Percentiles rank a stretch among this genome's conserved stretches.
Evolutionary conservation across 805 yeast species (phyloP).

Genomic region (Metschnikowia kofuensis): DNA sequence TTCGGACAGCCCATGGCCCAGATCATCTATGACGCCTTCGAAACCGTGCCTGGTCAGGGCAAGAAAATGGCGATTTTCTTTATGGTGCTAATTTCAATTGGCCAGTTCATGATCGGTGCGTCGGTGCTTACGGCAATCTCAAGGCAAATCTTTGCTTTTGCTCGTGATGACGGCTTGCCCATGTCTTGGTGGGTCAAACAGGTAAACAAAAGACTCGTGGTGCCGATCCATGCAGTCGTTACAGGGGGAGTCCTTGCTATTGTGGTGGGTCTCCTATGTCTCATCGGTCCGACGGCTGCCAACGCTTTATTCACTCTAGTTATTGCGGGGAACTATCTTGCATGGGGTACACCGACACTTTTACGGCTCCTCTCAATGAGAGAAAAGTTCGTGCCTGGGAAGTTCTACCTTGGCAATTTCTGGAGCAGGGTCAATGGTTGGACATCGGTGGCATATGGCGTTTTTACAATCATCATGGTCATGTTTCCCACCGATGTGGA

Average conservation of each 20-base stretch:
- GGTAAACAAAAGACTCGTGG: slow-evolving; percentile 52
- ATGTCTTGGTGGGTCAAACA: slow-evolving; percentile 46
- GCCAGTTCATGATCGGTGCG: slow-evolving; percentile 65
- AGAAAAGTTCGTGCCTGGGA: slow-evolving; percentile 56
- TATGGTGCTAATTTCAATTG: slow-evolving; percentile 52
- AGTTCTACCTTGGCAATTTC: slow-evolving; percentile 33
- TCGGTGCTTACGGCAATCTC: slow-evolving; percentile 61
- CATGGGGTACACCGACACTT: slow-evolving; percentile 59
- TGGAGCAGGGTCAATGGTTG: slow-evolving; percentile 43
- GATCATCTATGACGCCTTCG: slow-evolving; percentile 52
- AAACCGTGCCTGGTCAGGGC: slow-evolving; percentile 29
- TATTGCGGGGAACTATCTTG: slow-evolving; percentile 59
- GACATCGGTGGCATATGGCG: slow-evolving; percentile 47
- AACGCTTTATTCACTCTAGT: slow-evolving; percentile 61
- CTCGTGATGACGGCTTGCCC: slow-evolving; percentile 76
- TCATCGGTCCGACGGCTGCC: slow-evolving; percentile 59
- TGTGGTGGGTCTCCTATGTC: slow-evolving; percentile 52
- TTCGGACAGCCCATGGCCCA: slow-evolving; percentile 59
- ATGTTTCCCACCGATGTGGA: slow-evolving; percentile 52
- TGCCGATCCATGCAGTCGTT: slow-evolving; percentile 60
- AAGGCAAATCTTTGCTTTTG: slow-evolving; percentile 71
- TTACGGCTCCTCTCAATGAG: slow-evolving; percentile 45
- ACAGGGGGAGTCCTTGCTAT: slow-evolving; percentile 44
- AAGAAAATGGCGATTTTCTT: slow-evolving; percentile 61
- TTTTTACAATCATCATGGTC: slow-evolving; percentile 47